Evolutionary conservation across 2,329 filamentous ascomycete species (phyloP), one percentile per base, ranked within the genome.

Genomic region (Penicillium sp.): DNA sequence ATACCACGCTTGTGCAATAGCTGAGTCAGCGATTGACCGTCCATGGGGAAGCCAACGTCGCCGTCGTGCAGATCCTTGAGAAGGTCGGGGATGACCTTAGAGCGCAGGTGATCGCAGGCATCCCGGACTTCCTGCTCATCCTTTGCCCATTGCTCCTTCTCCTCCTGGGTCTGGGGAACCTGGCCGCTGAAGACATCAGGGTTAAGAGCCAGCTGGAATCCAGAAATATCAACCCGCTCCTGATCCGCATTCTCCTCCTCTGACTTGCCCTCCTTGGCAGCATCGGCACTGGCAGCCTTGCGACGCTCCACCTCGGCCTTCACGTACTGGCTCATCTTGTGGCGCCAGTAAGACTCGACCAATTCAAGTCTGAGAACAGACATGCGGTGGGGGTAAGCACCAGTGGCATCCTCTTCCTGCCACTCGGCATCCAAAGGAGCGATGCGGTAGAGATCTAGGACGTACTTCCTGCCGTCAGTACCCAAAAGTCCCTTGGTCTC

Each of bases 401-500:
- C 78, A 50, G 75, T 72, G 14, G 77, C 79, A 47, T 81, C 79
- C 70, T 93, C 87, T 62, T 99, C 93, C 64, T 96, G 81, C 92
- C 95, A 99, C 19, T 82, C 75, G 52, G 97, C 86, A 73, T 99
- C 94, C 53, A 97, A 78, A 6, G 94, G 94, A 3, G 94, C 96
- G 60, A 97, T 88, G 54, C 94, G 86, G 79, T 99, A 99, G 49
- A 99, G 78, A 67, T 99, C 94, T 47, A 99, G 83, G n/a, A 97
- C 90, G 70, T 99, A 99, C 72, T 96, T 97, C 65, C 94, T 85
- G 35, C 92, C 94, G 69, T 99, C 94, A 1, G 94, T 99, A 44
- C 94, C 94, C 65, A 99, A 81, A n/a, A 99, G 80, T 49, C 94
- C 94, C 79, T 99, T 99, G 49, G 94, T 99, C 76, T 99, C 94